Percentiles rank a stretch among this genome's conserved stretches.
Conservation (phyloP, 495 filamentous ascomycete species). For the Aspergillus saccharolyticus region DNA sequence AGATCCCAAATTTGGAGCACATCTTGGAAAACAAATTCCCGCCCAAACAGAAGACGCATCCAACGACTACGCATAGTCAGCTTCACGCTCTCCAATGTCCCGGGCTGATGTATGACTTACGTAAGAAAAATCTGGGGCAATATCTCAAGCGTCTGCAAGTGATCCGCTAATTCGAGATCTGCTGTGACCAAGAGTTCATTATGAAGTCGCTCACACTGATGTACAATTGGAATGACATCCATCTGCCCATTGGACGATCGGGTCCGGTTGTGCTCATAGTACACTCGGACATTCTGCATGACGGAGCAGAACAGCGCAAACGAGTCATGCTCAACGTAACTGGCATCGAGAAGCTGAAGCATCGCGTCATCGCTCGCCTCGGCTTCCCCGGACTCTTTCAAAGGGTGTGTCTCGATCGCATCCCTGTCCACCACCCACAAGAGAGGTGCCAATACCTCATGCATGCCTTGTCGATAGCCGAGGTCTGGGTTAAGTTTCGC, state of each 20-base stretch:
- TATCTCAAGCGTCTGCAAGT: constrained; percentile 79
- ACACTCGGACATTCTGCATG: constrained; percentile 81
- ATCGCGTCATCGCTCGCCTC: constrained; percentile 45
- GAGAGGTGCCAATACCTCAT: constrained; percentile 88
- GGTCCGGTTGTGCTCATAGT: constrained; percentile 65
- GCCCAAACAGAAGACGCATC: constrained; percentile 88
- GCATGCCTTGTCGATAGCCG: constrained; percentile 96
- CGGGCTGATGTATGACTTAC: constrained; percentile 36
- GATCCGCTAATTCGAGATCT: constrained; percentile 76
- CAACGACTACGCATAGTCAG: constrained; percentile 61
- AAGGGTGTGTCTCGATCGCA: constrained; percentile 52
- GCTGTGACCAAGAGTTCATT: constrained; percentile 68
- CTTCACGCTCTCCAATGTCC: background rate
- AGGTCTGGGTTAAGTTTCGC: constrained; percentile 87
- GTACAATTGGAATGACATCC: constrained; percentile 73
- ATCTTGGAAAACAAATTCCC: constrained; percentile 87
- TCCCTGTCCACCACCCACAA: constrained; percentile 84
- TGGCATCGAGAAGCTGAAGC: constrained; percentile 59
- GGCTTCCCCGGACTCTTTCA: constrained; percentile 16
- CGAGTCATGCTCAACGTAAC: constrained; percentile 82
- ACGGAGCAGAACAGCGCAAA: constrained; percentile 78
- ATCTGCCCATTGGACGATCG: constrained; percentile 36
- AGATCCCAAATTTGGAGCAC: constrained; percentile 83
- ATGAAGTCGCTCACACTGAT: constrained; percentile 79
- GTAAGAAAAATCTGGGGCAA: constrained; percentile 96